phyloP scores from a whole-genome alignment of 306 rosid genomes.

The Hippophae rhamnoides region DNA sequence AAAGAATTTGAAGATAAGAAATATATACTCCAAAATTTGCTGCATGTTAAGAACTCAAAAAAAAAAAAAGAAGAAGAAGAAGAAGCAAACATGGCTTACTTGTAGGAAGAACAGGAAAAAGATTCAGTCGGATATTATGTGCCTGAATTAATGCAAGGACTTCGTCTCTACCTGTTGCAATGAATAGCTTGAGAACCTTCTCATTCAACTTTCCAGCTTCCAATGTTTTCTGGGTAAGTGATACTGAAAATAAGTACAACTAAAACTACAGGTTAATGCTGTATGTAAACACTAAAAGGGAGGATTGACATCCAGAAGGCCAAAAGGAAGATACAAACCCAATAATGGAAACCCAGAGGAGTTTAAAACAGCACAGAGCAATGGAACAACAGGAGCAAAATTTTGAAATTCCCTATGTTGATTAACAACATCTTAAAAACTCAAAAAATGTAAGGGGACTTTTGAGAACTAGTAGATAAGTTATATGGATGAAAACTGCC shows the following conservation, averaged over 20 bases:
- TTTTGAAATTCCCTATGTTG: too few relatives aligned
- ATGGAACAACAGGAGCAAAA: too few relatives aligned
- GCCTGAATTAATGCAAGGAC: conserved; percentile 62
- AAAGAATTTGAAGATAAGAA: conserved; percentile 19
- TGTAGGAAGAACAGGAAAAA: conserved; percentile 86
- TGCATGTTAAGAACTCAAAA: conserved; percentile 8
- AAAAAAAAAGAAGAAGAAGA: neutral
- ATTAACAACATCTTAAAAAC: too few relatives aligned
- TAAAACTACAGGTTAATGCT: neutral
- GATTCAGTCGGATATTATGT: conserved; percentile 56
- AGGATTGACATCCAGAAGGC: neutral
- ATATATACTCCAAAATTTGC: conserved; percentile 4
- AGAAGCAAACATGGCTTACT: conserved; percentile 41
- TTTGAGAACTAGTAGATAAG: too few relatives aligned
- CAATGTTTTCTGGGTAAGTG: conserved; percentile 58
- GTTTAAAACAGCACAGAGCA: too few relatives aligned
- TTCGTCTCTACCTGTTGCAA: conserved; percentile 83
- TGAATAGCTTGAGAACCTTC: conserved; percentile 67
- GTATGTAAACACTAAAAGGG: conserved; percentile 1
- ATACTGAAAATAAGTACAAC: conserved; percentile 8
- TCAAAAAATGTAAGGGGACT: too few relatives aligned
- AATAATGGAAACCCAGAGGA: too few relatives aligned
- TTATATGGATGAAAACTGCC: too few relatives aligned
- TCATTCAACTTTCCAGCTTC: conserved; percentile 82
- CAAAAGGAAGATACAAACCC: neutral